Base-by-base conservation (phyloP, 108 stramenopile genomes). In the Cyclostephanos invisitatus region DNA sequence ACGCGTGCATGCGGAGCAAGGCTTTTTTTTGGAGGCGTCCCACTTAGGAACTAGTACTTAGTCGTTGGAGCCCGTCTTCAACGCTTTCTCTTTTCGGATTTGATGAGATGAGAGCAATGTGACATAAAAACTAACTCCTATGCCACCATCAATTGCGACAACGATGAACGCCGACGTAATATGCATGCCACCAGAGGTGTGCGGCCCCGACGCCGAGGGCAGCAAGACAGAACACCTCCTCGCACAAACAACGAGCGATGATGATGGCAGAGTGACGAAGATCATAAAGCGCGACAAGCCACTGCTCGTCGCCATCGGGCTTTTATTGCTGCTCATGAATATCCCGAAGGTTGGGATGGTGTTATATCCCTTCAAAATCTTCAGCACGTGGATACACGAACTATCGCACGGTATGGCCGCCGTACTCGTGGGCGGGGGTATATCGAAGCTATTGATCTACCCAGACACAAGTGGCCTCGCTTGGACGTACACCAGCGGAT, bases 331-430 rank as follows among this genome's bases (percentile, higher is more conserved):
- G 25, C n/a, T n/a, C n/a, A 67, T 85, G 78, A 85, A 85, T 55
- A 65, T 74, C 18, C 51, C 72, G 5, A 60, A 35, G 0, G 63
- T 67, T 2, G 29, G 67, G 40, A 80, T 71, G 46, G 27, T 80
- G 0, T 53, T 85, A 1, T 85, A 85, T 62, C 85, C 85, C 3
- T 85, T 85, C 65, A 76, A 38, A 58, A 77, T 85, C 0, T 85
- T 80, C 62, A 64, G 74, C 7, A 85, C 85, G n/a, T 85, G 85
- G 85, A 61, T 85, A 28, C 85, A 85, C 53, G 85, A 85, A 68
- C 55, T 82, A 62, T 83, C 72, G 24, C 85, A 85, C 48, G 85
- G 75, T 0, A 29, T 76, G 15, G 82, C 80, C 11, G 85, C 82
- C 21, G 38, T 75, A 27, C 68, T 85, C 14, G 55, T 63, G 0